These are phyloP conservation scores for Pyrenochaeta sp. DNA, from an alignment of 2,329 filamentous ascomycete species.

Conservation along the genomic window DNA sequence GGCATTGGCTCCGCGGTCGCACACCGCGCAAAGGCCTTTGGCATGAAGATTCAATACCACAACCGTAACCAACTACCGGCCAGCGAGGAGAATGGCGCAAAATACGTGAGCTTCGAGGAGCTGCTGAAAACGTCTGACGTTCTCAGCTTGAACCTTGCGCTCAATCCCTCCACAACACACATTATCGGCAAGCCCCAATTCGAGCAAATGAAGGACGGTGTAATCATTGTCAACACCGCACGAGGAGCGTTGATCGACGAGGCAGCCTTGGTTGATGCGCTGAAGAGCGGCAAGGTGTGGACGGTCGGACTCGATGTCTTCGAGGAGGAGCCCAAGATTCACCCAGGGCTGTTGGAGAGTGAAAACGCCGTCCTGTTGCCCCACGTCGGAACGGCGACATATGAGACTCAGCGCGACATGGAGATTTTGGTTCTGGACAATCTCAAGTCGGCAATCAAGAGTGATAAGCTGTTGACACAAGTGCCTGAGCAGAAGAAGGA, in stretches of 20 bases:
- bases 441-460: constrained; percentile 64
- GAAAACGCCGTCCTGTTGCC: constrained; percentile 65
- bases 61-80: constrained; percentile 57
- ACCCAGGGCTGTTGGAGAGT: constrained; percentile 60
- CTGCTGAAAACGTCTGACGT: constrained; percentile 64
- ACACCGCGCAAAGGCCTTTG: constrained; percentile 61
- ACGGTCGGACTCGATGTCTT: constrained; percentile 66
- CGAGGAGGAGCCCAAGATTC: constrained; percentile 64
- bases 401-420: constrained; percentile 66
- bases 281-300: constrained; percentile 64
- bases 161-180: constrained; percentile 61
- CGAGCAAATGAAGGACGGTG: constrained; percentile 63
- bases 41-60: constrained; percentile 68
- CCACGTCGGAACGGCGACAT: constrained; percentile 68
- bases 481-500: constrained; percentile 66
- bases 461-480: constrained; percentile 66
- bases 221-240: constrained; percentile 67
- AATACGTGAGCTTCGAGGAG: constrained; percentile 66
- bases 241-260: constrained; percentile 67
- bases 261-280: constrained; percentile 61
- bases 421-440: constrained; percentile 67
- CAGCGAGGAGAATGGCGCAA: constrained; percentile 54
- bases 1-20: constrained; percentile 64
- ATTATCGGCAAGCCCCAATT: constrained; percentile 63
- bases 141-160: constrained; percentile 62